Evolutionary conservation across 371 early-diverging fungal genomes (phyloP), one percentile per base, ranked within the genome.

Genomic region (Apophysomyces variabilis): DNA sequence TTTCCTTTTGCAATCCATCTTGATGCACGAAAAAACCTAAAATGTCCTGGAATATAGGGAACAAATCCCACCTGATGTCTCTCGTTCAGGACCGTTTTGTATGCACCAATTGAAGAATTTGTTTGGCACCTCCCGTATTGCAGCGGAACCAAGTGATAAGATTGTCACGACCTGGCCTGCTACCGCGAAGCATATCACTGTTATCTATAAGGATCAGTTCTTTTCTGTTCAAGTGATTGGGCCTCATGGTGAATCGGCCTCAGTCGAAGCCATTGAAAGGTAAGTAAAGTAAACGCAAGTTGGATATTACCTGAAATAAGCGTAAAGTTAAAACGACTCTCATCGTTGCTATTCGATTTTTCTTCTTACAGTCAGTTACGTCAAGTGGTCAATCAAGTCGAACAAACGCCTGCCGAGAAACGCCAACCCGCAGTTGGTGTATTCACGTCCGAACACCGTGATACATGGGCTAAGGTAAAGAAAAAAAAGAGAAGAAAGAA

Each of bases 41-140:
- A 45, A 5, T 5, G 14, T 47, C 21, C 38, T 44, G 21, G 41
- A 13, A 41, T 12, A 57, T 35, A 83, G 80, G 18, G 88, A 90
- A 66, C 59, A 71, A 36, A 66, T 95, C 60, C 83, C 92, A 8
- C 83, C 92, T 8, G 96, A 96, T 66, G 72, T 70, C 59, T 84
- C 89, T 44, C 84, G 88, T 36, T 87, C 89, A 38, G 77, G 78
- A 1, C 93, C 95, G 0, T 75, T 95, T 37, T 94, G 95, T 75
- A 96, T 97, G 97, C 86, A 96, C 77, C 96, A 97, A 78, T 89
- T 91, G 73, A 87, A 87, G 64, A 82, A 85, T 39, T 85, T 94
- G 74, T 95, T 96, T 79, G 93, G 95, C n/a, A 85, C 91, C 1
- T 85, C 87, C 38, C 86, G 97, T 38, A 86, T 93, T 58, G 90